A percentile compares a stretch with the other conserved stretches of the same genome.
phyloP scores from a whole-genome alignment of 1,284 basidiomycete genomes.

The Cutaneotrichosporon sp. region DNA sequence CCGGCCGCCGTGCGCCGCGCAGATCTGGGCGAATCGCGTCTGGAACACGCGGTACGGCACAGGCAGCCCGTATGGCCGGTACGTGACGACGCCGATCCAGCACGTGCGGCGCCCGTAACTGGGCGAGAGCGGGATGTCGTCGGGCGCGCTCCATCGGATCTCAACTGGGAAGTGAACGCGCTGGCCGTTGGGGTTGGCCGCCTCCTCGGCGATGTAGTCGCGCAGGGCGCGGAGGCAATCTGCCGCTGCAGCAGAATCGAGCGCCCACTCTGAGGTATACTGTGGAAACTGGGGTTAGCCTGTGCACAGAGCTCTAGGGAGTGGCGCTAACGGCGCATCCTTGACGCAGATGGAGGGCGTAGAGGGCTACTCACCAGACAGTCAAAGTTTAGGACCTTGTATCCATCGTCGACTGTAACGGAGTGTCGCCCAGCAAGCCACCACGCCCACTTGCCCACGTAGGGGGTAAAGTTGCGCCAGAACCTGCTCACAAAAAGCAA shows the following conservation, averaged over 20 bases:
- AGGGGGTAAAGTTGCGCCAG: conserved; percentile 46
- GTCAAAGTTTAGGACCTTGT: conserved; percentile 79
- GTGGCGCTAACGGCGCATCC: too few relatives aligned
- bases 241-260: conserved; percentile 57
- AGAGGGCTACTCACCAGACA: conserved; percentile 40
- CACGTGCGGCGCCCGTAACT: conserved; percentile 74
- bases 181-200: conserved; percentile 66
- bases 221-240: conserved; percentile 72
- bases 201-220: conserved; percentile 71
- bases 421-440: conserved; percentile 42
- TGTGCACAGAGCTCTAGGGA: not conserved
- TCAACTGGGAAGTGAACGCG: conserved; percentile 92
- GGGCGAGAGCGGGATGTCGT: conserved; percentile 93
- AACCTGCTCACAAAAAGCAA: conserved; percentile 63
- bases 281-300: conserved; percentile 67
- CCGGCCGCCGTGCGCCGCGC: conserved; percentile 71
- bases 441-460: conserved; percentile 52
- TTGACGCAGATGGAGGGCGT: not conserved
- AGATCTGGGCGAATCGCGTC: conserved; percentile 71
- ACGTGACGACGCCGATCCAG: conserved; percentile 96
- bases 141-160: conserved; percentile 80
- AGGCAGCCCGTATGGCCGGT: conserved; percentile 84
- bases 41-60: conserved; percentile 86
- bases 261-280: conserved; percentile 89
- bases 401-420: conserved; percentile 65